Base-by-base conservation (phyloP, 2,329 filamentous ascomycete genomes). In the Hirsutella rhossiliensis region DNA sequence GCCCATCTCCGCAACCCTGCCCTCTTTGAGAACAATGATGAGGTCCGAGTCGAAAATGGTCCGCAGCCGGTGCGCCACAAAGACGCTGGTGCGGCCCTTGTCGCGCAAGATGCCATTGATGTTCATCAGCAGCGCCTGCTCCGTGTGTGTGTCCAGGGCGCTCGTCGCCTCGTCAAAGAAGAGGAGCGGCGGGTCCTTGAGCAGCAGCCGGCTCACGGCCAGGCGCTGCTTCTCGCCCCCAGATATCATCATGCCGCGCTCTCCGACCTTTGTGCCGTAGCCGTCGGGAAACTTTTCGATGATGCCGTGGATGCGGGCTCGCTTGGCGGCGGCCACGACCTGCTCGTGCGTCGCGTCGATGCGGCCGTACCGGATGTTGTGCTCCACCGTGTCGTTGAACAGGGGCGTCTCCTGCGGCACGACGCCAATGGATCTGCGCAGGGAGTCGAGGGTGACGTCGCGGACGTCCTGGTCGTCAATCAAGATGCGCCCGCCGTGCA, bases 141-240 rank as follows among this genome's bases (percentile, higher is more conserved):
- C 90, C 0, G 90, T 96, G 57, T 95, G 86, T 1, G 90, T 95
- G 59, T 96, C 89, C 30, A 96, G 70, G 1, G 90, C 89, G 40
- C 84, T 90, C 1, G 89, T 96, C 54, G 89, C 90, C 69, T 96
- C 89, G 52, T 96, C 89, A 54, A 96, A 96, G 73, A 96, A 96
- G 1, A 96, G 68, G 27, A 96, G 65, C 2, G 87, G 87, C 4
- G 89, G 87, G 52, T 96, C 86, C 62, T 96, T 96, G 46, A 96
- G 72, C 2, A 96, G 75, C 34, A 96, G 62, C 38, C 89, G 73
- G 23, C 85, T 87, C 20, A 96, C 79, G 0, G 90, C 90, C 11
- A 96, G 68, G 3, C 89, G 78, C 64, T 96, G 89, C 64, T 96
- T 96, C 67, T 96, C 90, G 29, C 89, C 89, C 3, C 87, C 89